phyloP scores from a whole-genome alignment of 306 rosid species.

The Cicer cuneatum region DNA sequence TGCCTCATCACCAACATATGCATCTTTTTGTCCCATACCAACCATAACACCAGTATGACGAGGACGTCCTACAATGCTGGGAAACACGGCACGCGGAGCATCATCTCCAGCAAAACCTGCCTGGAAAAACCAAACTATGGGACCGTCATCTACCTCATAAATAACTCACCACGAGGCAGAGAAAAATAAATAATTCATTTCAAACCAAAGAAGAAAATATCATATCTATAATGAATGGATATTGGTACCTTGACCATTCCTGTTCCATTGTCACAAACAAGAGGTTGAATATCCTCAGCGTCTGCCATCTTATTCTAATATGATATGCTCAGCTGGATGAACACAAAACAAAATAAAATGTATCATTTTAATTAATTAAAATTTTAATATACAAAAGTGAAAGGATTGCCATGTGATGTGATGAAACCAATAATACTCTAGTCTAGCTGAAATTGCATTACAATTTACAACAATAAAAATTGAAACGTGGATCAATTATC shows the following conservation, averaged over 20 bases:
- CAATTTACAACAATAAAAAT: neutral
- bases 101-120: constrained; percentile 97
- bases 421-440: neutral
- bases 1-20: constrained; percentile 70
- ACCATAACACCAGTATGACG: constrained; percentile 97
- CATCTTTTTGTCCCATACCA: constrained; percentile 88
- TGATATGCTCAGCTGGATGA: constrained; percentile 40
- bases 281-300: constrained; percentile 93
- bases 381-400: neutral
- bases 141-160: too few species aligned
- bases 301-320: constrained; percentile 87
- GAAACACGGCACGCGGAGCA: constrained; percentile 91
- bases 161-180: too few species aligned
- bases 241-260: constrained; percentile 83
- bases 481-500: constrained; percentile 6
- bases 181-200: neutral
- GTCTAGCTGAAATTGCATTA: too few species aligned
- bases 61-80: constrained; percentile 89
- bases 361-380: neutral
- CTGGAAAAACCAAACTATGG: constrained; percentile 37
- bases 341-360: neutral
- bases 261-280: constrained; percentile 90
- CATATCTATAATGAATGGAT: neutral
- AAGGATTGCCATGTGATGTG: neutral
- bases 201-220: neutral